Evolutionary conservation across 1,284 basidiomycete species (phyloP), one percentile per base, ranked within the genome.

Genomic region (Ustanciosporium gigantosporum): DNA sequence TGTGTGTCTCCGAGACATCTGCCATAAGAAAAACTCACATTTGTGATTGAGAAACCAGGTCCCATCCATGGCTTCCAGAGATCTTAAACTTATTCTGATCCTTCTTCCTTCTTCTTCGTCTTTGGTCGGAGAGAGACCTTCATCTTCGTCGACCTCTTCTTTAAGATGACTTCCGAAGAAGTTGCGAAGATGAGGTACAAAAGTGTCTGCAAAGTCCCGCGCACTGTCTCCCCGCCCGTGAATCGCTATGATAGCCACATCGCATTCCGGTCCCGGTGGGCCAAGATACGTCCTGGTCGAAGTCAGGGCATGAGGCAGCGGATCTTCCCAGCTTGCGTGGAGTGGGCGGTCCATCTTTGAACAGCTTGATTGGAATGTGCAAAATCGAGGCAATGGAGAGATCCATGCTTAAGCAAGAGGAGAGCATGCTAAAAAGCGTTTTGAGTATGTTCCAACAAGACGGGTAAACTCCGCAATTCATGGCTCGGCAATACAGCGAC

Each of bases 151-250:
- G 3, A 52, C n/a, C 16, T 52, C 50, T 7, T 25, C 45, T 0
- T 25, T 25, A 17, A 39, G 16, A n/a, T 29, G 27, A 7, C 31
- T 39, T 9, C 45, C 44, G 31, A 48, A 60, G 25, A 32, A 47
- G 13, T 31, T n/a, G 8, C 31, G 42, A 2, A 55, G 35, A 17
- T 45, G 44, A 1, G 58, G 58, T 2, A 61, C 45, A 22, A 61
- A 42, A 5, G 36, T 25, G 9, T 47, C 47, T 23, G 42, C 46
- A 40, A 61, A 49, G 36, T 61, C 58, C 13, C 36, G 34, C 13
- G 51, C 51, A 29, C 34, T 50, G 37, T 56, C 52, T 3, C 50
- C 58, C 5, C 58, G 40, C 8, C 58, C 51, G 17, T 61, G 58
- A 3, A 61, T 22, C 27, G 51, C 42, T 20, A 61, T 45, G 38